phyloP scores from a whole-genome alignment of 768 basidiomycete genomes.

The Russula sp. region DNA sequence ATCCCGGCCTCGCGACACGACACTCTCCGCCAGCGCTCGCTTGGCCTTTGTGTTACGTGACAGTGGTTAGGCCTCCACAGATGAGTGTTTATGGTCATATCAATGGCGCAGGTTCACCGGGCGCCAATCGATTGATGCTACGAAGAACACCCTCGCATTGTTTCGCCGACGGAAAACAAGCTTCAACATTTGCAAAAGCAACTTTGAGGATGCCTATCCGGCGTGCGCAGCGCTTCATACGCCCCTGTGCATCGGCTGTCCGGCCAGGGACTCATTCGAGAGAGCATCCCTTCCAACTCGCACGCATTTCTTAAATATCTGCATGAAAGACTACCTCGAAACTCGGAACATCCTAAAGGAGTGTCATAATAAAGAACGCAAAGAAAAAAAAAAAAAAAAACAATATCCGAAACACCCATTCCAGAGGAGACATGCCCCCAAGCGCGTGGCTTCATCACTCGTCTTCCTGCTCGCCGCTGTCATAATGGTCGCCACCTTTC shows the following conservation, averaged over 20 bases:
- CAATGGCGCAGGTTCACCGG: neutral
- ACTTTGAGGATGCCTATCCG: neutral
- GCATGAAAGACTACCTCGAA: neutral
- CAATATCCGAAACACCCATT: neutral
- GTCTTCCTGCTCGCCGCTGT: neutral
- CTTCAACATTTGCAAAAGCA: neutral
- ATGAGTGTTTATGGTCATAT: neutral
- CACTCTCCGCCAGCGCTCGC: no score
- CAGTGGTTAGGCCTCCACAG: neutral
- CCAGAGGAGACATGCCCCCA: neutral
- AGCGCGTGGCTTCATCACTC: neutral
- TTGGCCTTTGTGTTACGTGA: neutral
- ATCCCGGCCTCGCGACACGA: neutral
- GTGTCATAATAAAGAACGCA: neutral
- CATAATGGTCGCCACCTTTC: slow-evolving; percentile 3
- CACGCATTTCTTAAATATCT: neutral
- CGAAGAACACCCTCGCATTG: no score
- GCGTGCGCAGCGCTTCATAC: neutral
- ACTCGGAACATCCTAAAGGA: neutral
- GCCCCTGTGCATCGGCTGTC: neutral
- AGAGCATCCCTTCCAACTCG: neutral
- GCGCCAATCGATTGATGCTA: no score
- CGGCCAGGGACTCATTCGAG: neutral
- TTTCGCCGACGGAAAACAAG: no score
- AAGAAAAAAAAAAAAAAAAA: neutral